Conservation (phyloP, 2,329 filamentous ascomycete genomes). For the Alternaria sp. region DNA sequence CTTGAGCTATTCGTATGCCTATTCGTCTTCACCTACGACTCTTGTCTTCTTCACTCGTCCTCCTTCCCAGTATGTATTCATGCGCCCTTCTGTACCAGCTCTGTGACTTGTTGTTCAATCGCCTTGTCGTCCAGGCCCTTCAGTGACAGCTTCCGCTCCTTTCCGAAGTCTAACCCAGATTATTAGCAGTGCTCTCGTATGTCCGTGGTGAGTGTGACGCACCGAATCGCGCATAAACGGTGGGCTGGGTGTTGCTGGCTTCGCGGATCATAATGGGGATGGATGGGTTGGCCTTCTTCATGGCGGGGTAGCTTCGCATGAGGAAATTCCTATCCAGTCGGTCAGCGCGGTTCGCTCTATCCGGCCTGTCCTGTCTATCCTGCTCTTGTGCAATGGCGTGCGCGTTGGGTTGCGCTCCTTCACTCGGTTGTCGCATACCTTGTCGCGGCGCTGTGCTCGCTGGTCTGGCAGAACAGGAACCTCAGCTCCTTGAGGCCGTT, state of each 20-base stretch:
- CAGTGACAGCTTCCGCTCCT: constrained; percentile 70
- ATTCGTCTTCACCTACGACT: neutral
- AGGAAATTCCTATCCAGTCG: constrained; percentile 76
- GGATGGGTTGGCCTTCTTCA: constrained; percentile 99
- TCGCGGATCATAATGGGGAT: constrained; percentile 95
- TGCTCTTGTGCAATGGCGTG: neutral
- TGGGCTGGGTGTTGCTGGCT: constrained; percentile 81
- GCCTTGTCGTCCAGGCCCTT: constrained; percentile 72
- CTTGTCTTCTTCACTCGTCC: neutral
- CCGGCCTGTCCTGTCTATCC: neutral
- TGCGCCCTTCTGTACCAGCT: constrained; percentile 60
- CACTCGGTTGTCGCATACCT: constrained; percentile 63
- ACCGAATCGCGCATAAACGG: constrained; percentile 94
- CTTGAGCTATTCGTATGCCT: neutral
- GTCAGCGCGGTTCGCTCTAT: constrained; percentile 8
- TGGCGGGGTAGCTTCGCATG: constrained; percentile 88
- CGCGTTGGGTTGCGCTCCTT: constrained; percentile 3
- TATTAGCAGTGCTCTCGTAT: neutral
- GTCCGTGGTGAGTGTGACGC: constrained; percentile 37
- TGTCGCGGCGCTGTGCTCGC: constrained; percentile 84
- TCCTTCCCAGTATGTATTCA: neutral
- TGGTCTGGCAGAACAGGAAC: constrained; percentile 96
- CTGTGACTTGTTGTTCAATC: constrained; percentile 71
- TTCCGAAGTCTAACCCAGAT: constrained; percentile 63
- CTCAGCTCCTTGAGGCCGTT: constrained; percentile 91